These are phyloP conservation scores for Rosa rugosa DNA, from an alignment of 306 rosid genomes.

Conservation along the genomic window DNA sequence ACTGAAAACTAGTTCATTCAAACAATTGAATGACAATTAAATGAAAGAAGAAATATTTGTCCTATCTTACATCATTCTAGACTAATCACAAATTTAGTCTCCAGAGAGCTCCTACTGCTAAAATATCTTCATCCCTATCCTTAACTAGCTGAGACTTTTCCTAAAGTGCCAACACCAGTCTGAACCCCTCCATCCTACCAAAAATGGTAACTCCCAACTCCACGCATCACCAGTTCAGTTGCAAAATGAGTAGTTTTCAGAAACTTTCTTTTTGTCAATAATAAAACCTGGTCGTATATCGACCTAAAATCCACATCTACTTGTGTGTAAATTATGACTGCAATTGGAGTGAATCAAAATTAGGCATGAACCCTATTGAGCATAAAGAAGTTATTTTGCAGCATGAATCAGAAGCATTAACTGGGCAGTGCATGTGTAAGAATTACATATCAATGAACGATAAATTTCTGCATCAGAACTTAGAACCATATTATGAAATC, in stretches of 20 bases:
- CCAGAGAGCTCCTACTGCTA: slow-evolving; percentile 23
- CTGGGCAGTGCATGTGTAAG: not conserved
- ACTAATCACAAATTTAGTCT: slow-evolving; percentile 25
- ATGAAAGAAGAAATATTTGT: slow-evolving; percentile 25
- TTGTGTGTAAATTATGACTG: not conserved
- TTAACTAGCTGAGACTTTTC: not conserved
- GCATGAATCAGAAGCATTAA: slow-evolving; percentile 3
- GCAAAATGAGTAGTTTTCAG: not conserved
- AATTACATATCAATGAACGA: not conserved
- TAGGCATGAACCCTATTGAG: not conserved
- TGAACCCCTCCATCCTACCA: not conserved
- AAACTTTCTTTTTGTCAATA: not conserved
- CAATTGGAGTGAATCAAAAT: not conserved
- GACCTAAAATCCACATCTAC: not conserved
- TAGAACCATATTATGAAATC: not conserved
- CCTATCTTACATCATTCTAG: slow-evolving; percentile 38
- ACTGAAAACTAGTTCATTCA: slow-evolving; percentile 7
- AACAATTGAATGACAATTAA: slow-evolving; percentile 35
- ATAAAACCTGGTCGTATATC: not conserved
- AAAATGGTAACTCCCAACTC: not conserved
- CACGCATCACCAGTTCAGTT: not conserved
- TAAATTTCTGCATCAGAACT: not conserved
- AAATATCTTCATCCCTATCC: slow-evolving; percentile 29
- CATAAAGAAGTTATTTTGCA: not conserved
- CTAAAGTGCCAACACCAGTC: not conserved